phyloP scores from a whole-genome alignment of 1,284 basidiomycete genomes.

The Ganoderma boninense region DNA sequence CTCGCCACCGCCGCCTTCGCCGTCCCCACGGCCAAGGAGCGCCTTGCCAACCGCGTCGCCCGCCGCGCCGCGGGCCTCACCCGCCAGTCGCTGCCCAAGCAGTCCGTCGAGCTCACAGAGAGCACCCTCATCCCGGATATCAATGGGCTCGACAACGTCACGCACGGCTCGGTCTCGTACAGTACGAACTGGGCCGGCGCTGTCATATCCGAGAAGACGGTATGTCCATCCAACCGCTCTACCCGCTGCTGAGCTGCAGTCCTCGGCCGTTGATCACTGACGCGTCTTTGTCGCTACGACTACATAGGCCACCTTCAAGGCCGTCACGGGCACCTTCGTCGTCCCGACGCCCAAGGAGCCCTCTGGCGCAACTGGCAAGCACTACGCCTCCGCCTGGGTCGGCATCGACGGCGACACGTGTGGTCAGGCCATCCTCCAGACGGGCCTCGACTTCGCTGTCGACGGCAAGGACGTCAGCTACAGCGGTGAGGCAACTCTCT shows the following conservation, averaged over 20 bases:
- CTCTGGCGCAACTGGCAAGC: conserved; percentile 33
- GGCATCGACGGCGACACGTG: conserved; percentile 33
- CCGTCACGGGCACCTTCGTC: conserved; percentile 43
- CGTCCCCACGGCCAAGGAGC: conserved; percentile 30
- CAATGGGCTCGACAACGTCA: conserved; percentile 20
- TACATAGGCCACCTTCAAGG: conserved; percentile 37
- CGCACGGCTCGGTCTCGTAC: conserved; percentile 29
- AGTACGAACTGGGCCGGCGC: conserved; percentile 41
- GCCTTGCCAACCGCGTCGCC: conserved; percentile 28
- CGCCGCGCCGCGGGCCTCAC: conserved; percentile 24
- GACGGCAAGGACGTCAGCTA: conserved; percentile 33
- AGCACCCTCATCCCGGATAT: conserved; percentile 7
- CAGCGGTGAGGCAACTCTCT: conserved; percentile 15
- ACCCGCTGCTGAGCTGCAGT: too few relatives aligned
- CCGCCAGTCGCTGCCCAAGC: conserved; percentile 31
- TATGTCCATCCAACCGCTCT: conserved; percentile 26
- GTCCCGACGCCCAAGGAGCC: conserved; percentile 39
- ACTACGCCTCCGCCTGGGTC: conserved; percentile 39
- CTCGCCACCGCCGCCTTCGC: conserved; percentile 34
- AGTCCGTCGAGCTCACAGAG: conserved; percentile 3
- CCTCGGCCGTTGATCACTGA: neutral
- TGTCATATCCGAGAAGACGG: conserved; percentile 28
- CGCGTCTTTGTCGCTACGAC: too few relatives aligned
- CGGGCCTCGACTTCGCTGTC: conserved; percentile 43
- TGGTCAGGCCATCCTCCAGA: conserved; percentile 31